phyloP scores from a whole-genome alignment of 768 basidiomycete genomes.

The Lepiota brunneoincarnata region DNA sequence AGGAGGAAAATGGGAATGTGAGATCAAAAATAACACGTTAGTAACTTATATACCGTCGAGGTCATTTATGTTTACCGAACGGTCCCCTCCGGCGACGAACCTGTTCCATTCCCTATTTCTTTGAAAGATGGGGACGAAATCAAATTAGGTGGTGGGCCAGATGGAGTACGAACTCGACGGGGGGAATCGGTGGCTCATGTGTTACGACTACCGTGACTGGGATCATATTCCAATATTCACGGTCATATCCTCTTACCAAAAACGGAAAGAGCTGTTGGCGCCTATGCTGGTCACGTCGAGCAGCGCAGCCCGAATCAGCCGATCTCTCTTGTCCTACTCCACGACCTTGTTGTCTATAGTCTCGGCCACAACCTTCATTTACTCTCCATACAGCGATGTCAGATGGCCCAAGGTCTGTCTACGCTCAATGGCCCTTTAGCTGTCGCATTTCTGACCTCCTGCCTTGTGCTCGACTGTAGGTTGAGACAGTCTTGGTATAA shows the following conservation, averaged over 20 bases:
- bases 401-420: conserved; percentile 29
- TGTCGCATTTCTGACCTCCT: conserved; percentile 5
- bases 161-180: too few species aligned
- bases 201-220: too few species aligned
- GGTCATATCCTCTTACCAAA: conserved; percentile 8
- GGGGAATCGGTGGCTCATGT: background rate
- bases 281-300: conserved; percentile 10
- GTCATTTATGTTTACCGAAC: too few species aligned
- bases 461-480: conserved; percentile 34
- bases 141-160: too few species aligned
- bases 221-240: too few species aligned
- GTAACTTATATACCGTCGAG: too few species aligned
- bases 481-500: conserved; percentile 81
- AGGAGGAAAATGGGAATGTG: too few species aligned
- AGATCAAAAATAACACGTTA: too few species aligned
- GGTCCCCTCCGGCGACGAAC: too few species aligned
- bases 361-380: background rate
- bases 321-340: background rate
- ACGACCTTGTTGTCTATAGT: background rate
- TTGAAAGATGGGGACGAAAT: too few species aligned
- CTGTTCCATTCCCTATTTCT: too few species aligned
- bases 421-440: background rate
- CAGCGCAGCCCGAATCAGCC: background rate
- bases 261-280: conserved; percentile 12
- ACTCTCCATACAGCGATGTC: conserved; percentile 21